A percentile compares a stretch with the other conserved stretches of the same genome.
Evolutionary conservation across 78 protist species (phyloP).

Genomic region (Dictyostelium purpureum): DNA sequence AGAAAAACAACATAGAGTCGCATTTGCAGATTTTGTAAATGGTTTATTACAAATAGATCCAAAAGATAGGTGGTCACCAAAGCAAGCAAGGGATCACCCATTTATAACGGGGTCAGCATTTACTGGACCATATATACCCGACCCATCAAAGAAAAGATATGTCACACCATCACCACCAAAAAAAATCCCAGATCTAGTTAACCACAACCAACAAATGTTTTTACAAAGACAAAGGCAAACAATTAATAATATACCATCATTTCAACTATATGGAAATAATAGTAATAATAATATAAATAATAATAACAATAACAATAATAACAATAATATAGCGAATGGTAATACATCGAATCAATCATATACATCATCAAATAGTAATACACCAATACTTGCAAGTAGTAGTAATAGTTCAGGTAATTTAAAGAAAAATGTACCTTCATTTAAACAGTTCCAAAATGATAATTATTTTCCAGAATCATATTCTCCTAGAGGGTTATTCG

Average conservation of each 20-base stretch:
- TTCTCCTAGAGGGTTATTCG: slow-evolving; percentile 26
- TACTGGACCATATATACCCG: slow-evolving; percentile 64
- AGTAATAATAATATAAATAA: not conserved
- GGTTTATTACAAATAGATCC: slow-evolving; percentile 83
- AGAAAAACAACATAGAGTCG: slow-evolving; percentile 70
- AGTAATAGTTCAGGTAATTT: not conserved
- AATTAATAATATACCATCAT: not conserved
- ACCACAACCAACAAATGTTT: not conserved
- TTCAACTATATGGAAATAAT: not conserved
- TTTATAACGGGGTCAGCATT: slow-evolving; percentile 82
- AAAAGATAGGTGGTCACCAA: slow-evolving; percentile 84
- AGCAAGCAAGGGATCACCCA: slow-evolving; percentile 84
- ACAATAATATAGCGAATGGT: not conserved
- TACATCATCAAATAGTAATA: slow-evolving; percentile 11
- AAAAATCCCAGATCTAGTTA: slow-evolving; percentile 7
- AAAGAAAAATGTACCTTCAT: not conserved
- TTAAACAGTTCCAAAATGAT: slow-evolving; percentile 2
- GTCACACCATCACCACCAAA: not conserved
- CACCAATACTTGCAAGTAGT: slow-evolving; percentile 15
- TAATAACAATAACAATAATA: no score
- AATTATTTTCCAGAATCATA: slow-evolving; percentile 49
- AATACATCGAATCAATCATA: not conserved
- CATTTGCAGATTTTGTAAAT: slow-evolving; percentile 73
- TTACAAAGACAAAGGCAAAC: not conserved
- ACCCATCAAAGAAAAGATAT: slow-evolving; percentile 33